Evolutionary conservation across 345 rosid genomes (phyloP).

Genomic region (Rhodomyrtus tomentosa): DNA sequence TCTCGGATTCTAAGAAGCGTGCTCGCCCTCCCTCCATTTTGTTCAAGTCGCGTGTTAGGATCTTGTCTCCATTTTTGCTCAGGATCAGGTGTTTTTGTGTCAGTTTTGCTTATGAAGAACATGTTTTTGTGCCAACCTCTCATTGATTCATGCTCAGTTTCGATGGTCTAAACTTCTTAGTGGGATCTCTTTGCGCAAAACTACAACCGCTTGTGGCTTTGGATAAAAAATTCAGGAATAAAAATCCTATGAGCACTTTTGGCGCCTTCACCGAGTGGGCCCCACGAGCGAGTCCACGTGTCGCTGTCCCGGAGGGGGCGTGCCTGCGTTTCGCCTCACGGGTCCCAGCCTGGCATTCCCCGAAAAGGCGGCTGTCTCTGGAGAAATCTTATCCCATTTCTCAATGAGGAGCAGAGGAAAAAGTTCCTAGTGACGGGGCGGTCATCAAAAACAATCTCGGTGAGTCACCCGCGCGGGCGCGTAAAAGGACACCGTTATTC

Average conservation of each 20-base stretch:
- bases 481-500: not conserved
- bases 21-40: not conserved
- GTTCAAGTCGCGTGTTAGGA: not conserved
- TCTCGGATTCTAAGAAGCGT: not conserved
- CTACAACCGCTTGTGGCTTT: not conserved
- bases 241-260: too few species aligned
- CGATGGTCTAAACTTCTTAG: not conserved
- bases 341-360: not conserved
- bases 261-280: too few species aligned
- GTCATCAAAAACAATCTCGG: not conserved
- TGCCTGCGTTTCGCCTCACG: not conserved
- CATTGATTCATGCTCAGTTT: not conserved
- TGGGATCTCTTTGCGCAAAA: not conserved
- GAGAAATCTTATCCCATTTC: constrained; percentile 2
- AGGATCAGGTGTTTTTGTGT: not conserved
- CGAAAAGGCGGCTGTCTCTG: not conserved
- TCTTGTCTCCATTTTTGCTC: not conserved
- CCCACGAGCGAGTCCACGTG: not conserved
- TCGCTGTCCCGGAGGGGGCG: not conserved
- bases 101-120: not conserved
- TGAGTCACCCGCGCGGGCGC: not conserved
- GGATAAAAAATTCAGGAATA: not conserved
- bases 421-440: not conserved
- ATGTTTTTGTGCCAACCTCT: not conserved
- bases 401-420: not conserved